Base-by-base conservation (phyloP, 768 basidiomycete genomes). In the Sarcomyxa edulis region DNA sequence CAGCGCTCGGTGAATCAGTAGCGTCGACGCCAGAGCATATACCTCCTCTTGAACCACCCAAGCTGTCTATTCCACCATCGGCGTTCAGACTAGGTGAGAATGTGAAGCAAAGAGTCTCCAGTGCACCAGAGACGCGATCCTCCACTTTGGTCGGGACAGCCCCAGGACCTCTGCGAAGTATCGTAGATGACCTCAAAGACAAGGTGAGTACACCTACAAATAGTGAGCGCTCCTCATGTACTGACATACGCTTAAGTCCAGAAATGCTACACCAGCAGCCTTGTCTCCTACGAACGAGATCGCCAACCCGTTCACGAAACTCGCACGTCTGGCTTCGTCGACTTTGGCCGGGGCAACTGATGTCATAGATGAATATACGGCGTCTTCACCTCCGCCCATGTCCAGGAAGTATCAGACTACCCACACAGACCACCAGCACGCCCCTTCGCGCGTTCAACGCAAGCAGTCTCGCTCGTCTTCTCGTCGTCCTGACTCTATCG, bases 181-280 rank as follows among this genome's bases (percentile, higher is more conserved):
- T 90, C 46, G 82, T 90, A 32, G 85, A 89, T 4, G 87, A 89
- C 59, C 69, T 89, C 38, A 72, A 68, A 48, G 78, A 74, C 58
- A 84, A 81, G 67, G 79, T 77, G 40, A 10, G 59, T 46, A 5
- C 32, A 16, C 5, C 15, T 28, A n/a, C 18, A 7, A 9, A 14
- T 23, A 3, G 14, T 22, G 9, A 14, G 39, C 14, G 29, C 1
- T 15, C 35, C 30, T 21, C 25, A 30, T 34, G 16, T 14, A 32
- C 15, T 5, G 12, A 28, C 7, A 39, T 9, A 39, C 11, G 61
- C 59, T 61, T 60, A 44, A 79, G 66, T 40, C 59, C 46, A 48
- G 65, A 56, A 28, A 64, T 18, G 20, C 78, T 50, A 48, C 69
- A 42, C 57, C 69, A 42, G 50, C 68, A 42, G 32, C 62, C 42